Percentiles rank a stretch among this genome's conserved stretches.
Conservation (phyloP, 768 basidiomycete genomes). For the Naematelia aurantialba region DNA sequence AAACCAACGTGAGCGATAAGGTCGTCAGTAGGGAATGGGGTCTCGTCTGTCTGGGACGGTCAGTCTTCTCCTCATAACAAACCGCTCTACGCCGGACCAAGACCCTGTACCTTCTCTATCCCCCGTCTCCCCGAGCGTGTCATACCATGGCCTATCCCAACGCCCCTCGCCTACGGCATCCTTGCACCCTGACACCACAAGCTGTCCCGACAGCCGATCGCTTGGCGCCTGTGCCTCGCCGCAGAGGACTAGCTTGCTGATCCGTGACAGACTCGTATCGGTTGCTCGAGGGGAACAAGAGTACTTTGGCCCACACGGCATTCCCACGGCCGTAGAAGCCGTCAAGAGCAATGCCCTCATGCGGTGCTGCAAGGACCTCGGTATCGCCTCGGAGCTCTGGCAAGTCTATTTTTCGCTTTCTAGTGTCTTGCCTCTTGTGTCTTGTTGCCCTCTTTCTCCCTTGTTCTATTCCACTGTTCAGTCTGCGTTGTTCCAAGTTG, state of each 20-base stretch:
- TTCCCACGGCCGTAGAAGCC: constrained; percentile 89
- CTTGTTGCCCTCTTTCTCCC: neutral
- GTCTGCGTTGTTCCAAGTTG: too few species aligned
- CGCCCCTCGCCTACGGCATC: too few species aligned
- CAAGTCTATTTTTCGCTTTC: constrained; percentile 48
- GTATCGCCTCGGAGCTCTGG: constrained; percentile 95
- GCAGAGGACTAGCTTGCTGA: too few species aligned
- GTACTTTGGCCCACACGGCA: constrained; percentile 84
- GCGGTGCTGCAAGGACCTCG: constrained; percentile 95
- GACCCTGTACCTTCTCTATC: too few species aligned
- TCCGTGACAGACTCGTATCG: constrained; percentile 84
- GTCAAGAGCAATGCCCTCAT: constrained; percentile 96
- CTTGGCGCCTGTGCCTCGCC: too few species aligned
- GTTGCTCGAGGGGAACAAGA: constrained; percentile 94
- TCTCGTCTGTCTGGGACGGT: constrained; percentile 87
- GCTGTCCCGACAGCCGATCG: too few species aligned
- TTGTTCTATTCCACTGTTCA: neutral
- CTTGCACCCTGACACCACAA: too few species aligned
- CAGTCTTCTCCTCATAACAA: constrained; percentile 36
- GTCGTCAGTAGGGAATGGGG: constrained; percentile 92
- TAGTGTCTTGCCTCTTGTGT: neutral
- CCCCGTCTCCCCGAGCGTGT: too few species aligned
- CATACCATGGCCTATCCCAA: too few species aligned
- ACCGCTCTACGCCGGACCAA: too few species aligned
- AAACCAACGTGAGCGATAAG: constrained; percentile 81